phyloP scores from a whole-genome alignment of 2,329 filamentous ascomycete species.

The Cladosporium sp. region DNA sequence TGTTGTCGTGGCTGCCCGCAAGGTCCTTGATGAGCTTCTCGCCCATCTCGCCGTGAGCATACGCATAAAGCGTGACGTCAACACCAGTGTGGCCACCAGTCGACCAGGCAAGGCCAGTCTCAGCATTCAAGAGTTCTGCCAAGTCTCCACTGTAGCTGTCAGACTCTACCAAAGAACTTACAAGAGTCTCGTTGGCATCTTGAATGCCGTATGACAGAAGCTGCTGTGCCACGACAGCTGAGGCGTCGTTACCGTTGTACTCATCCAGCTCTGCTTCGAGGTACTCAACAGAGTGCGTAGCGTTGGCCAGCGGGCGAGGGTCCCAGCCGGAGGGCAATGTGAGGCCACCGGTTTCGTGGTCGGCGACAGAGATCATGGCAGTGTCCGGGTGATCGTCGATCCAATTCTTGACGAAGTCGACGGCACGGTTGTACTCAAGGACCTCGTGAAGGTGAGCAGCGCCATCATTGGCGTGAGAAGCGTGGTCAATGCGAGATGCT shows the following conservation, averaged over 20 bases:
- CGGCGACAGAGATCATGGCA: conserved; percentile 37
- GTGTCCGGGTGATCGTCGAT: conserved; percentile 39
- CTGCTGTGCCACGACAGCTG: conserved; percentile 23
- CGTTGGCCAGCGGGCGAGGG: conserved; percentile 30
- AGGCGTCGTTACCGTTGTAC: conserved; percentile 29
- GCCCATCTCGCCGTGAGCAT: conserved; percentile 25
- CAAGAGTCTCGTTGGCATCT: conserved; percentile 28
- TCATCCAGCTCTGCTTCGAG: conserved; percentile 31
- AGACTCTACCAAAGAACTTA: conserved; percentile 21
- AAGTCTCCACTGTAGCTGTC: conserved; percentile 28
- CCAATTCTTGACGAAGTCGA: conserved; percentile 36
- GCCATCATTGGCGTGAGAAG: conserved; percentile 27
- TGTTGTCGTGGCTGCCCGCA: conserved; percentile 30
- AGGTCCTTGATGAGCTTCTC: conserved; percentile 23
- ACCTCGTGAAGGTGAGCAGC: conserved; percentile 34
- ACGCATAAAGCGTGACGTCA: conserved; percentile 37
- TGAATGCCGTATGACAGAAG: conserved; percentile 27
- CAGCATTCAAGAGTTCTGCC: conserved; percentile 27
- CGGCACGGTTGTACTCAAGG: conserved; percentile 39
- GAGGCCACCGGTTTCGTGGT: conserved; percentile 40
- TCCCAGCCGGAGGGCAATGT: conserved; percentile 36
- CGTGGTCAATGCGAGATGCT: conserved; percentile 37
- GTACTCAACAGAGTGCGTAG: conserved; percentile 31
- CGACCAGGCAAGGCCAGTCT: conserved; percentile 34
- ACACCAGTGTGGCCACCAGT: conserved; percentile 36